phyloP scores from a whole-genome alignment of 176 grass and related monocot species.

The Phragmites australis region DNA sequence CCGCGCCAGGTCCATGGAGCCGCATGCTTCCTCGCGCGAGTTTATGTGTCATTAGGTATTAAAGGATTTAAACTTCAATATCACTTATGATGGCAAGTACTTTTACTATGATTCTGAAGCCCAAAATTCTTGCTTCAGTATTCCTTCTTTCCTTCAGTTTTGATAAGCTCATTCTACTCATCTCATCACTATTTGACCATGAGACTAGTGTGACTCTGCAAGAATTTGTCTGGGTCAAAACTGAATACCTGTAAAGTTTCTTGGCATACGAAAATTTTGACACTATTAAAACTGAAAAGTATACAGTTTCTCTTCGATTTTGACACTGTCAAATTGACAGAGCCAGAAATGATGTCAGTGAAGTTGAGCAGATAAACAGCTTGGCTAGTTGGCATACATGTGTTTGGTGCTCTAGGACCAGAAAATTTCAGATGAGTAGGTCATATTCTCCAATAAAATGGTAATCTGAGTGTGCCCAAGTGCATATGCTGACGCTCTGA shows the following conservation, averaged over 20 bases:
- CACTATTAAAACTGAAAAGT: too few relatives aligned
- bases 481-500: background rate
- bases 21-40: too few relatives aligned
- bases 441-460: constrained; percentile 23
- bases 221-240: background rate
- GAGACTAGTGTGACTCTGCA: background rate
- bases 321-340: background rate
- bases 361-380: constrained; percentile 20
- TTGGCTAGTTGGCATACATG: constrained; percentile 36
- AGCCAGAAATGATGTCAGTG: background rate
- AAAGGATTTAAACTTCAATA: too few relatives aligned
- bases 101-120: too few relatives aligned
- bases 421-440: background rate
- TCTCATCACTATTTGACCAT: background rate
- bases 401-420: constrained; percentile 39
- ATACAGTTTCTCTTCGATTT: too few relatives aligned
- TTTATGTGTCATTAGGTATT: too few relatives aligned
- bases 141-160: background rate
- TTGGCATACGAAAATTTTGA: constrained; percentile 3
- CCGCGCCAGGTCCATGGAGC: too few relatives aligned
- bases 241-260: background rate
- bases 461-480: constrained; percentile 1
- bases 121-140: too few relatives aligned
- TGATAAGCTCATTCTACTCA: background rate
- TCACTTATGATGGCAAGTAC: too few relatives aligned